Base-by-base conservation (phyloP, 140 eudicot genomes). In the Erigeron philadelphicus region DNA sequence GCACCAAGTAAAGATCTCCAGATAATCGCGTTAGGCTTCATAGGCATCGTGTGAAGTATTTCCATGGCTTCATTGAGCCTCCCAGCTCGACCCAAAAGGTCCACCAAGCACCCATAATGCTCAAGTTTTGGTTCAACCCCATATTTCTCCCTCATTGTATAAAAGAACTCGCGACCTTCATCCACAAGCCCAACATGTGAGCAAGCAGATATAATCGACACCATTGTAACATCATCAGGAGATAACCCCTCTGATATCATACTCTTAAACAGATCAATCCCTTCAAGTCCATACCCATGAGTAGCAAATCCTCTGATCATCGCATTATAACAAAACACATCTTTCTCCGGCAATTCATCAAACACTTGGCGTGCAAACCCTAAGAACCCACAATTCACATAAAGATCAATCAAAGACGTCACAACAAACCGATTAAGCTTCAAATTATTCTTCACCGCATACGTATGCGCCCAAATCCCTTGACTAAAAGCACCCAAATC, bases 81-180 rank as follows among this genome's bases (percentile, higher is more conserved):
- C 55, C 94, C 94, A 0, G 90, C 94, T 66, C 96, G 84, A 54
- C 94, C 96, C 70, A 86, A 71, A 64, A 88, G 89, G 80, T 88
- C 94, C 45, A 88, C 84, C 66, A 88, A 74, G 76, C 93, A 85
- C 67, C 88, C 75, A 42, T 85, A 85, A 70, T 88, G 96, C 74
- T 88, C 89, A 58, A 85, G 71, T 72, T 83, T 79, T 18, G 90
- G 96, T 71, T 81, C 83, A 8, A 85, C 48, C 15, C 86, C 86
- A 64, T 79, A 85, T 25, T 62, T 79, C 47, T 68, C 79, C 58
- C 46, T 75, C 96, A 88, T 83, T 0, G 82, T 74, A 61, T 81
- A 75, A 64, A 88, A 85, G 72, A 45, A 70, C 61, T 73, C 66
- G 54, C 81, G 71, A 15, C 96, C 96, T 68, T 81, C 79, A 58